A percentile compares a stretch with the other conserved stretches of the same genome.
Evolutionary conservation across 1,139 yeast species (phyloP).

Genomic region (Saccharomycopsis crataegensis): DNA sequence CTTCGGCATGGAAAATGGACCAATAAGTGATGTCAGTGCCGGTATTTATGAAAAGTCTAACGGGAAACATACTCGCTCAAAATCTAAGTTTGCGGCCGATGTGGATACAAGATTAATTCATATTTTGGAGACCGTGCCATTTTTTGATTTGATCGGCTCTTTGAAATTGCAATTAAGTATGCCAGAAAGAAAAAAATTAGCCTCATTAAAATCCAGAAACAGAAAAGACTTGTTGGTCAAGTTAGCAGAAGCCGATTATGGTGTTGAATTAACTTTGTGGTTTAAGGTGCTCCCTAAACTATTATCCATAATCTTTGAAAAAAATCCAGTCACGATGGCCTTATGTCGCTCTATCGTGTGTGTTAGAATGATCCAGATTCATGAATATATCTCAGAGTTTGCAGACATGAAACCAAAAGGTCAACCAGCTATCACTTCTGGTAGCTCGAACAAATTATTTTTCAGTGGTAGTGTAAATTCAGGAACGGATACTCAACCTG

Average conservation of each 20-base stretch:
- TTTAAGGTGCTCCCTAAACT: constrained; percentile 77
- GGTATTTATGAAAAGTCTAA: constrained; percentile 42
- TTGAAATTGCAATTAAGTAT: constrained; percentile 60
- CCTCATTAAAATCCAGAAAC: constrained; percentile 51
- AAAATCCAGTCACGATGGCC: constrained; percentile 91
- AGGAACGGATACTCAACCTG: constrained; percentile 48
- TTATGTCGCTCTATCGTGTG: constrained; percentile 90
- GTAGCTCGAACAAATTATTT: background rate
- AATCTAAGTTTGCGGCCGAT: constrained; percentile 58
- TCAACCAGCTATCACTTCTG: constrained; percentile 3
- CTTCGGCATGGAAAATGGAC: background rate
- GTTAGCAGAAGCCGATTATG: constrained; percentile 85
- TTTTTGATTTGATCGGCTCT: constrained; percentile 54
- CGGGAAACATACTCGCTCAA: constrained; percentile 22
- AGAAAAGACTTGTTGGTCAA: constrained; percentile 58
- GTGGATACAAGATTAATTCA: constrained; percentile 60
- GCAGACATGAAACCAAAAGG: constrained; percentile 11
- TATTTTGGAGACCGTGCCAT: constrained; percentile 64
- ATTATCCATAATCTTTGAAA: constrained; percentile 63
- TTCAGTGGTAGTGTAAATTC: constrained; percentile 18
- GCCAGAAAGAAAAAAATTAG: constrained; percentile 71
- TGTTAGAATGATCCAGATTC: constrained; percentile 81
- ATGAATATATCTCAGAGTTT: constrained; percentile 63
- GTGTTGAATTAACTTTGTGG: constrained; percentile 95
- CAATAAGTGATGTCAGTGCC: constrained; percentile 15